Percentiles rank a stretch among this genome's conserved stretches.
Evolutionary conservation across 139 green algal genomes (phyloP).

Genomic region (Chlamydomonas asymmetrica): DNA sequence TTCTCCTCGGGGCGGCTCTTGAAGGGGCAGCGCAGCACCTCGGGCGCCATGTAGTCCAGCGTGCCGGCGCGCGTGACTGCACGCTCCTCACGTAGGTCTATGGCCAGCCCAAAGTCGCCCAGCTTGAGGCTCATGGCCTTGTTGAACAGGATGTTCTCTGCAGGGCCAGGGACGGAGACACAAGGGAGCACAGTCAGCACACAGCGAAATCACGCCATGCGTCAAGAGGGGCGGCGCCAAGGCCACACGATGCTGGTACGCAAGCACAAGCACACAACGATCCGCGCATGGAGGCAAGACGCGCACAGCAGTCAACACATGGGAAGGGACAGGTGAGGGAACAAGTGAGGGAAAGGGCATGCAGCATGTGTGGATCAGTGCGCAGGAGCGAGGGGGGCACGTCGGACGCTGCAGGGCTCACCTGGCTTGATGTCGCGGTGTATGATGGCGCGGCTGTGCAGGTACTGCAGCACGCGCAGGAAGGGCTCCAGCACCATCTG

Average conservation of each 20-base stretch:
- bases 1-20: slow-evolving; percentile 72
- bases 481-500: slow-evolving; percentile 67
- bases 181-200: neutral
- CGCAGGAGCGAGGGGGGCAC: too few relatives aligned
- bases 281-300: too few relatives aligned
- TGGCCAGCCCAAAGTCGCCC: slow-evolving; percentile 70
- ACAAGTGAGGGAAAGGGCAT: too few relatives aligned
- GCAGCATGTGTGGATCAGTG: too few relatives aligned
- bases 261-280: neutral
- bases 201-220: neutral
- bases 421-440: slow-evolving; percentile 63
- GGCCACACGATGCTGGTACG: slow-evolving; percentile 1
- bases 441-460: slow-evolving; percentile 47
- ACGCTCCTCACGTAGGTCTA: slow-evolving; percentile 58
- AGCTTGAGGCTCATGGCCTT: slow-evolving; percentile 58
- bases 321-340: too few relatives aligned
- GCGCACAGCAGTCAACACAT: too few relatives aligned
- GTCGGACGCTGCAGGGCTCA: too few relatives aligned
- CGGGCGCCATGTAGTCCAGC: slow-evolving; percentile 57
- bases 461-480: slow-evolving; percentile 56
- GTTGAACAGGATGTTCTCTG: slow-evolving; percentile 63
- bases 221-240: neutral
- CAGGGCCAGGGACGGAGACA: neutral
- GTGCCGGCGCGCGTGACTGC: slow-evolving; percentile 64
- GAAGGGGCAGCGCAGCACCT: slow-evolving; percentile 66